Conservation (phyloP, 73 alveolate species). For the Paramecium octaurelia region DNA sequence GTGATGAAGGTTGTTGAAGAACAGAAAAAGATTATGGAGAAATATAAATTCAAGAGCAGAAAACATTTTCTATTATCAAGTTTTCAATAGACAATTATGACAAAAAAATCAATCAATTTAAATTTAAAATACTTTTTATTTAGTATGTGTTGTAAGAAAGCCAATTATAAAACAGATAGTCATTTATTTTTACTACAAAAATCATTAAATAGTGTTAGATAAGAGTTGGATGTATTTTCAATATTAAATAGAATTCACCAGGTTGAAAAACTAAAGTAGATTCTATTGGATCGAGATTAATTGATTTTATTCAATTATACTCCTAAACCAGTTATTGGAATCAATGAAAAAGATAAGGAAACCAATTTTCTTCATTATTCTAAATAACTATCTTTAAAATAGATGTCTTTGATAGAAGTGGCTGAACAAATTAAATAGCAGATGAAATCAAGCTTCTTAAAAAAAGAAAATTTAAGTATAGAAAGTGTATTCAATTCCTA, state of each 20-base stretch:
- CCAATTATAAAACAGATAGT: background rate
- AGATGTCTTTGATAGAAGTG: background rate
- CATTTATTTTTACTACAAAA: background rate
- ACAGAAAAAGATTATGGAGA: background rate
- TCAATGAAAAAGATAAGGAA: background rate
- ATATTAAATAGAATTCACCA: slow-evolving; percentile 13
- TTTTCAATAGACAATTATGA: background rate
- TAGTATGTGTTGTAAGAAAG: background rate
- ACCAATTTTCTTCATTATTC: background rate
- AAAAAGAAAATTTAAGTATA: background rate
- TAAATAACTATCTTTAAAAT: background rate
- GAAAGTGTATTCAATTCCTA: background rate
- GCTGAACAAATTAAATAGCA: background rate
- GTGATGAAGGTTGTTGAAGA: background rate
- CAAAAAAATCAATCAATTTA: background rate
- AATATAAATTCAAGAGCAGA: background rate
- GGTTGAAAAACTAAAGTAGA: background rate
- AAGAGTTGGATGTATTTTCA: background rate
- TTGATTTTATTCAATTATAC: background rate
- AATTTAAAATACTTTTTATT: background rate
- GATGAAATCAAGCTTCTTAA: background rate
- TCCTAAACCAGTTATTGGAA: slow-evolving; percentile 40
- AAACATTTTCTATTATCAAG: background rate
- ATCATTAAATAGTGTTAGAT: background rate
- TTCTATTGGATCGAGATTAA: background rate